phyloP scores from a whole-genome alignment of 768 basidiomycete genomes.

The Mycena sanguinolenta region DNA sequence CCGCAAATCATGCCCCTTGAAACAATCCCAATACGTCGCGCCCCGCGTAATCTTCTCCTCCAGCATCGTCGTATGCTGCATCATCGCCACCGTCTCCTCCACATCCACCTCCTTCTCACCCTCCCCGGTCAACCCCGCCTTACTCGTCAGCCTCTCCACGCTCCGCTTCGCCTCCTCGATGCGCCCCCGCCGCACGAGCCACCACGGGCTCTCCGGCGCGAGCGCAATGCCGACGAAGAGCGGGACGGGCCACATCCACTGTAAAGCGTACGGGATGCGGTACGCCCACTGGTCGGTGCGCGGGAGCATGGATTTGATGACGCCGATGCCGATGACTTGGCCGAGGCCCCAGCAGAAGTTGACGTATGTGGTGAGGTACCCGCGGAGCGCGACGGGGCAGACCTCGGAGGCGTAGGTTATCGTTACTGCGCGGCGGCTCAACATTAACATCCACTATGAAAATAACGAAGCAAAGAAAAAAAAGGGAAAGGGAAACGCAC shows the following conservation, averaged over 20 bases:
- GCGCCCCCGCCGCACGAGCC: constrained; percentile 48
- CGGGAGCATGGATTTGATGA: constrained; percentile 37
- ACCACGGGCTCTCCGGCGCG: constrained; percentile 50
- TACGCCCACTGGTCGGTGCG: constrained; percentile 37
- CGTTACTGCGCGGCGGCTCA: constrained; percentile 36
- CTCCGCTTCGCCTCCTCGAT: constrained; percentile 40
- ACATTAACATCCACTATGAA: too few relatives aligned
- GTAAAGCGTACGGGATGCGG: constrained; percentile 42
- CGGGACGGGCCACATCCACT: constrained; percentile 49
- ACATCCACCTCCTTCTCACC: constrained; percentile 34
- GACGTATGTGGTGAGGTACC: constrained; percentile 41
- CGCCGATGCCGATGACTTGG: constrained; percentile 40
- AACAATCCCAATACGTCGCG: constrained; percentile 48
- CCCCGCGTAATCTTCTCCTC: constrained; percentile 45
- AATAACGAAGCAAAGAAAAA: too few relatives aligned
- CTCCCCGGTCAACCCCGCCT: too few relatives aligned
- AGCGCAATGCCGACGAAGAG: constrained; percentile 47
- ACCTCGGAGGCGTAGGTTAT: constrained; percentile 41
- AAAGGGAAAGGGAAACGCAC: constrained; percentile 31
- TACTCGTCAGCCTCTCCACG: constrained; percentile 38
- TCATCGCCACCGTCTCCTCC: constrained; percentile 39
- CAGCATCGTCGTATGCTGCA: constrained; percentile 45
- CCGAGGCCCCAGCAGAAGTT: constrained; percentile 41
- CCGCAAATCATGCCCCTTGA: constrained; percentile 41
- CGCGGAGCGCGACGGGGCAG: constrained; percentile 37